A percentile compares a stretch with the other conserved stretches of the same genome.
Conservation (phyloP, 2,329 filamentous ascomycete genomes). For the Exophiala sideris region DNA sequence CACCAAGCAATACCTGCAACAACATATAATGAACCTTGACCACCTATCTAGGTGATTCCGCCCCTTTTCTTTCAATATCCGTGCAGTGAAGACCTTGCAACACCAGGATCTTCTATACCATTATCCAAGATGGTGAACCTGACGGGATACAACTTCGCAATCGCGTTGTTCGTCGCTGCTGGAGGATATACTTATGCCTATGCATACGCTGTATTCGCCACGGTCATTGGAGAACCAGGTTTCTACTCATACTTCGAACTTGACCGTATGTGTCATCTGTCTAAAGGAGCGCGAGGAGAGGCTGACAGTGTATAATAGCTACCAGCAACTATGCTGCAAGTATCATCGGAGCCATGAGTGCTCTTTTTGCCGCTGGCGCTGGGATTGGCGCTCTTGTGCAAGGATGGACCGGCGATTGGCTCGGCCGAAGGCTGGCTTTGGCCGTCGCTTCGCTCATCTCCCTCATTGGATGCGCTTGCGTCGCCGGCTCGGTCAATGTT, state of each 20-base stretch:
- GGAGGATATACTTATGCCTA: neutral
- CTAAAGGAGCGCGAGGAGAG: neutral
- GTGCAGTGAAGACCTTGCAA: too few relatives aligned
- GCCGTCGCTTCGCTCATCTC: slow-evolving; percentile 35
- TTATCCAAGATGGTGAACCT: too few relatives aligned
- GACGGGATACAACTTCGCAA: neutral
- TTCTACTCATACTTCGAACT: slow-evolving; percentile 7
- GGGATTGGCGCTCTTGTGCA: slow-evolving; percentile 35
- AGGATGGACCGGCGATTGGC: slow-evolving; percentile 37
- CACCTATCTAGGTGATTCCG: too few relatives aligned
- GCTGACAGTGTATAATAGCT: too few relatives aligned
- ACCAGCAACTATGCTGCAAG: slow-evolving; percentile 33
- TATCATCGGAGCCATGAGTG: slow-evolving; percentile 44
- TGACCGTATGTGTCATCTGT: neutral
- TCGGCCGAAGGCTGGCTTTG: slow-evolving; percentile 37
- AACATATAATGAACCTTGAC: too few relatives aligned
- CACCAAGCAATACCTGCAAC: too few relatives aligned
- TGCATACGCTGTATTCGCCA: neutral
- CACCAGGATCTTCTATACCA: too few relatives aligned
- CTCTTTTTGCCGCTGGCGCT: slow-evolving; percentile 41
- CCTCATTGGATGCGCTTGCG: slow-evolving; percentile 35
- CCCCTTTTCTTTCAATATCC: too few relatives aligned
- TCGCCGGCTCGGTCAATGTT: slow-evolving; percentile 29
- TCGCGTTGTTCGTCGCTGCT: neutral
- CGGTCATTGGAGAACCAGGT: neutral